Evolutionary conservation across 176 grass and related monocot genomes (phyloP).

Genomic region (Phoenix roebelenii): DNA sequence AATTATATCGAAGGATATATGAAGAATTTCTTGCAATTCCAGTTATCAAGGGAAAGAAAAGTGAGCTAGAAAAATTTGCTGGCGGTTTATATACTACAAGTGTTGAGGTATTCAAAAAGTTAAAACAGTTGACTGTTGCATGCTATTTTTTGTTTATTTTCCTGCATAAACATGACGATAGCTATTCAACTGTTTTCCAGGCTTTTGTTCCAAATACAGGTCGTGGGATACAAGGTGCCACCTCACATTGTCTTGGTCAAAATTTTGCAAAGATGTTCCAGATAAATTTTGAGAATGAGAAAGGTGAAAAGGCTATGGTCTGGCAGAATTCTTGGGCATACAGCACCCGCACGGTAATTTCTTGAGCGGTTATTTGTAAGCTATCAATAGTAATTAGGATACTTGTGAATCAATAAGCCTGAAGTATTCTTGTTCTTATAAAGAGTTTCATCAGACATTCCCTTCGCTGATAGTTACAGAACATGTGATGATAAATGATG

Average conservation of each 20-base stretch:
- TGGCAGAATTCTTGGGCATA: constrained; percentile 99
- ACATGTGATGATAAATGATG: no score
- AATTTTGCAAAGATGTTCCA: constrained; percentile 98
- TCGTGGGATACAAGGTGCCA: constrained; percentile 93
- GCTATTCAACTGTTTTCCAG: constrained; percentile 19
- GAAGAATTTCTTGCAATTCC: constrained; percentile 95
- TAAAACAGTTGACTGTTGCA: no score
- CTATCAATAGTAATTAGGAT: no score
- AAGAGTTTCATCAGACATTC: no score
- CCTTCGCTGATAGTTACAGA: no score
- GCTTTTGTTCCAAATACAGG: constrained; percentile 79
- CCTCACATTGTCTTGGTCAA: constrained; percentile 92
- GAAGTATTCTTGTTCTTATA: no score
- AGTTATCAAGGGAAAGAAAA: constrained; percentile 87
- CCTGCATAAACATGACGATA: neutral
- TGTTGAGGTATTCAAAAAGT: constrained; percentile 58
- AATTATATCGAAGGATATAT: constrained; percentile 84
- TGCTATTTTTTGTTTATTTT: no score
- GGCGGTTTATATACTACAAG: constrained; percentile 89
- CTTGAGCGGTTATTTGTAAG: constrained; percentile 18
- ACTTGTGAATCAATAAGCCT: no score
- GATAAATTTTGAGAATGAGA: constrained; percentile 95
- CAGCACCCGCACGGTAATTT: constrained; percentile 85
- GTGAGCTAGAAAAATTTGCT: constrained; percentile 94
- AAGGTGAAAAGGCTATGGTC: constrained; percentile 74